phyloP scores from a whole-genome alignment of 2,329 filamentous ascomycete genomes.

The Bipolaris cookei region DNA sequence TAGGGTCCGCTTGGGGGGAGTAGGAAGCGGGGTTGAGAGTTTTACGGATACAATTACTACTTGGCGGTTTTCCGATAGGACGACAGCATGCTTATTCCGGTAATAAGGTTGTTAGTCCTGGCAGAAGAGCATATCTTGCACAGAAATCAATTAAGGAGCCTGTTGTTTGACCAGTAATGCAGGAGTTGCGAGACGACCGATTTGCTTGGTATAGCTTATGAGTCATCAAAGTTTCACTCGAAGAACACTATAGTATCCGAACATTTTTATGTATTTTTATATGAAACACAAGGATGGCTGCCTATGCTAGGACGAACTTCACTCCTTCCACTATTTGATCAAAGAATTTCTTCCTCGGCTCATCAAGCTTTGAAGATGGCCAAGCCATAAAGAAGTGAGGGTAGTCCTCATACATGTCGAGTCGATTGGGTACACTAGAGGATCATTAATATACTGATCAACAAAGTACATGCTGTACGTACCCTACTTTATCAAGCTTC shows the following conservation, averaged over 20 bases:
- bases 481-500: conserved; percentile 37
- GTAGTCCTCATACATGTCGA: conserved; percentile 47
- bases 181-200: neutral
- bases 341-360: conserved; percentile 32
- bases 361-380: conserved; percentile 39
- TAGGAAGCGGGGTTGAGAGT: neutral
- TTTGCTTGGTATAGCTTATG: neutral
- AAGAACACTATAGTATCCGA: neutral
- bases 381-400: conserved; percentile 49
- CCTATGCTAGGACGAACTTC: conserved; percentile 26
- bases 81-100: no score
- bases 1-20: neutral
- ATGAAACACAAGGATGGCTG: neutral
- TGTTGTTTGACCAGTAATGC: no score
- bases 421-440: conserved; percentile 35
- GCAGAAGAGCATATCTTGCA: neutral
- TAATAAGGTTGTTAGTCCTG: no score
- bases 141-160: no score
- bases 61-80: neutral
- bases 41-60: neutral
- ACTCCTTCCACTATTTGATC: conserved; percentile 33
- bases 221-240: neutral
- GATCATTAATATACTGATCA: conserved; percentile 16
- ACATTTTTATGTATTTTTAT: neutral
- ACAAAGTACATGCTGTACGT: neutral